Evolutionary conservation across 176 grass and related monocot species (phyloP), one percentile per base, ranked within the genome.

Genomic region (Bonia amplexicaulis): DNA sequence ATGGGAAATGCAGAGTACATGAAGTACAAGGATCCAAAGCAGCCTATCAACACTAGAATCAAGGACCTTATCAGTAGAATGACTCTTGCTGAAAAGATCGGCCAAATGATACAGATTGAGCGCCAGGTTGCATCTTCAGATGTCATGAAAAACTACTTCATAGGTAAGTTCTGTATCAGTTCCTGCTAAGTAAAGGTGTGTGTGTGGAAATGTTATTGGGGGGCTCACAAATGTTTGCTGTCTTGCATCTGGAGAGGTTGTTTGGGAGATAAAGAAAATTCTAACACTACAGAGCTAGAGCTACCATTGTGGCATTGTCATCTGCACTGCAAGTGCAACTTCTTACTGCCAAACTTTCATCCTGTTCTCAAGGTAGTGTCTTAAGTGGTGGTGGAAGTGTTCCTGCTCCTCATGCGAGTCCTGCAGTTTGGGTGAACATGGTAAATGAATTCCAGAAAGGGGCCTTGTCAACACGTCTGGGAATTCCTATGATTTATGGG

Each of bases 331-430:
- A 63, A 82, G 69, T 88, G 76, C 41, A 70, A 66, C 23, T 76
- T 75, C 12, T 51, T 45, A 84, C 73, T 76, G 12, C 31, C 44
- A 46, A 46, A 74, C 17, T 74, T 80, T 66, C 46, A 31, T 83
- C 7, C 1, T 71, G 23, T 86, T 78, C 25, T 65, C 17, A 76
- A 98, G 93, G 96, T 85, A 98, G 96, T 54, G 78, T 98, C 57
- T 90, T 98, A 87, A 98, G 96, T 90, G 96, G 93, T 60, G 96
- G 96, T 84, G 96, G 96, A 74, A 98, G 96, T 46, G 96, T 92
- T 79, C 96, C 96, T 85, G 87, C 87, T 85, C 89, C 91, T 78
- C 89, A 93, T 59, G 96, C 96, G 23, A 95, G 75, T 80, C 89
- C 93, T 74, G 77, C 88, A 61, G 85, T 93, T 57, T 98, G 96